These are phyloP conservation scores for Trametes punicea DNA, from an alignment of 768 basidiomycete species.

Conservation along the genomic window DNA sequence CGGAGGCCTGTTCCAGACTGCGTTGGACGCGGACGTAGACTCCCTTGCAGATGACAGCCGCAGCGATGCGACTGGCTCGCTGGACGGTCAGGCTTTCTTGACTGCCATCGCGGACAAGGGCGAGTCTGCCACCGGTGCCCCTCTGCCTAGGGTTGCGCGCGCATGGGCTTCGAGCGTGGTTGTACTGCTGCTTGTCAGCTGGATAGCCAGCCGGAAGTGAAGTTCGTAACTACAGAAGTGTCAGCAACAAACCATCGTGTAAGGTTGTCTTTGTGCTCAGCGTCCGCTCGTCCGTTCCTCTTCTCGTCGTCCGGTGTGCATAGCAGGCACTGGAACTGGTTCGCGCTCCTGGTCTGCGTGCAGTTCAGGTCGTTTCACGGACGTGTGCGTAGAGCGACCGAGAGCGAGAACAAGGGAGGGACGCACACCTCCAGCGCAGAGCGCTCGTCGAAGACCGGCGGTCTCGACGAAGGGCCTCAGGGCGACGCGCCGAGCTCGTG, in stretches of 20 bases:
- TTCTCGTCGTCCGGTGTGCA: slow-evolving; percentile 43
- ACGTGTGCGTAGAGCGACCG: background rate
- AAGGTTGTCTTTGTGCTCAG: slow-evolving; percentile 9
- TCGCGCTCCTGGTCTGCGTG: slow-evolving; percentile 40
- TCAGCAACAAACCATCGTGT: too few relatives aligned
- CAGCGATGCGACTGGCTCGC: background rate
- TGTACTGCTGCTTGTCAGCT: slow-evolving; percentile 13
- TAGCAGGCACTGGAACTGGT: slow-evolving; percentile 44
- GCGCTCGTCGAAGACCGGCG: too few relatives aligned
- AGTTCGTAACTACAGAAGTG: background rate
- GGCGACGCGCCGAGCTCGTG: too few relatives aligned
- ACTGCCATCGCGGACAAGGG: background rate
- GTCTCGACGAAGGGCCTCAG: too few relatives aligned
- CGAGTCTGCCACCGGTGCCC: background rate
- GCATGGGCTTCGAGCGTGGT: slow-evolving; percentile 19
- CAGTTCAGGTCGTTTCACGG: too few relatives aligned
- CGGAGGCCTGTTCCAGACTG: too few relatives aligned
- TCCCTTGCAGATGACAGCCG: too few relatives aligned
- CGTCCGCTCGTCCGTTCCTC: slow-evolving; percentile 13
- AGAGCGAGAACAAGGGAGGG: too few relatives aligned
- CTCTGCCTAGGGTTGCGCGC: slow-evolving; percentile 2
- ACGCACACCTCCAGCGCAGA: too few relatives aligned
- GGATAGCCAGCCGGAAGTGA: slow-evolving; percentile 12
- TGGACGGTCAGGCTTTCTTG: slow-evolving; percentile 5
- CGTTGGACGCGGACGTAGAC: too few relatives aligned